Evolutionary conservation across 2,329 filamentous ascomycete genomes (phyloP), one percentile per base, ranked within the genome.

Genomic region (Fusarium marasasianum): DNA sequence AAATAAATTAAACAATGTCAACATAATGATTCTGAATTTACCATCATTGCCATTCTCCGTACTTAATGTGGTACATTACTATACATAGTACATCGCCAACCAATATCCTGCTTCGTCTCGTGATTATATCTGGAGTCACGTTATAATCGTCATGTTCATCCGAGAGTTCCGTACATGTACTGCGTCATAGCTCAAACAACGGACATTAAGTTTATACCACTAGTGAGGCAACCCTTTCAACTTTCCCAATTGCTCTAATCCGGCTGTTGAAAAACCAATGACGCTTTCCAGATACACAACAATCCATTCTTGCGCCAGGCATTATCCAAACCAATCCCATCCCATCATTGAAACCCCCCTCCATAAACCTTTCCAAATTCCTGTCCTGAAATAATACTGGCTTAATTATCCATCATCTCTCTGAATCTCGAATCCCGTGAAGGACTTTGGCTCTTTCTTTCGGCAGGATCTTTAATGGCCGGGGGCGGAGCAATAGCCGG

Each of bases 381-480:
- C 35, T 31, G 24, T 18, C 51, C 13, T 38, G 11, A 8, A n/a
- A 31, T 20, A 18, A n/a, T 29, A 26, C 45, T 24, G 37, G 13
- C 41, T 80, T 69, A 81, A 38, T 71, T 75, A 48, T 82, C 78
- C 63, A 91, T 85, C 71, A 88, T 87, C 81, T 92, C 90, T 54
- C 83, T 84, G 73, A 92, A 92, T 74, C 84, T 87, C 44, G 90
- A 90, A 70, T 89, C 88, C 60, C 90, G 82, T 9, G 82, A 86
- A 1, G 89, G 88, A 78, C 88, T 91, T 58, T 84, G 84, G 53
- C 85, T 85, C 54, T 83, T 82, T n/a, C 81, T 79, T 26, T 72
- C 73, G 1, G 75, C 77, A 22, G 79, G 74, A 18, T 83, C 82
- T 40, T 73, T 77, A 13, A 86, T 80, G 4, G 77, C 80, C 18